A percentile compares a stretch with the other conserved stretches of the same genome.
These are phyloP conservation scores for Ganoderma boninense DNA, from an alignment of 1,284 basidiomycete species.

Conservation along the genomic window DNA sequence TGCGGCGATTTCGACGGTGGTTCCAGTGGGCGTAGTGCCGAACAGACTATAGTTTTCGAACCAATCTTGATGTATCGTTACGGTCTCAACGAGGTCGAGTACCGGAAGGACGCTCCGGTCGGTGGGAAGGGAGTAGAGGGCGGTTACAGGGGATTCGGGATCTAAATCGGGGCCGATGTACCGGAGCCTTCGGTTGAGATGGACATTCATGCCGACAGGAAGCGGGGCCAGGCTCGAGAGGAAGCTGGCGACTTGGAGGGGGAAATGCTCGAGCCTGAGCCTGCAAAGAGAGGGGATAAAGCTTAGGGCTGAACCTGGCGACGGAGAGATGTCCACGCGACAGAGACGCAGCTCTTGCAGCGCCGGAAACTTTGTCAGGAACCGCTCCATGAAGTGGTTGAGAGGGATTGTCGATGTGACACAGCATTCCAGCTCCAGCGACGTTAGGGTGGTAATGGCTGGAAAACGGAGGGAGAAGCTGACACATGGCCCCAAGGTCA, in stretches of 20 bases:
- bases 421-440: background rate
- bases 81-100: background rate
- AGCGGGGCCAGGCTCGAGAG: background rate
- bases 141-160: background rate
- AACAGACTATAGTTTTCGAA: background rate
- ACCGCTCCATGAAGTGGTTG: background rate
- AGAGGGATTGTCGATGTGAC: background rate
- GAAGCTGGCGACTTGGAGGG: background rate
- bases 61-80: background rate
- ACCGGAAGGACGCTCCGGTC: background rate
- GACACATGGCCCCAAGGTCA: background rate
- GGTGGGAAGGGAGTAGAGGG: background rate
- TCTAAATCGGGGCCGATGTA: background rate
- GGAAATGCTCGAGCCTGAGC: background rate
- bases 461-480: background rate
- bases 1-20: background rate
- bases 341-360: background rate
- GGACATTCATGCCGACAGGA: background rate
- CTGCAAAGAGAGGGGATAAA: background rate
- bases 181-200: background rate
- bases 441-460: background rate
- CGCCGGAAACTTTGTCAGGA: background rate
- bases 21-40: slow-evolving; percentile 9
- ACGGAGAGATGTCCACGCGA: background rate
- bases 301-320: background rate